A percentile compares a stretch with the other conserved stretches of the same genome.
phyloP scores from a whole-genome alignment of 495 filamentous ascomycete species.

The Niebla homalea region DNA sequence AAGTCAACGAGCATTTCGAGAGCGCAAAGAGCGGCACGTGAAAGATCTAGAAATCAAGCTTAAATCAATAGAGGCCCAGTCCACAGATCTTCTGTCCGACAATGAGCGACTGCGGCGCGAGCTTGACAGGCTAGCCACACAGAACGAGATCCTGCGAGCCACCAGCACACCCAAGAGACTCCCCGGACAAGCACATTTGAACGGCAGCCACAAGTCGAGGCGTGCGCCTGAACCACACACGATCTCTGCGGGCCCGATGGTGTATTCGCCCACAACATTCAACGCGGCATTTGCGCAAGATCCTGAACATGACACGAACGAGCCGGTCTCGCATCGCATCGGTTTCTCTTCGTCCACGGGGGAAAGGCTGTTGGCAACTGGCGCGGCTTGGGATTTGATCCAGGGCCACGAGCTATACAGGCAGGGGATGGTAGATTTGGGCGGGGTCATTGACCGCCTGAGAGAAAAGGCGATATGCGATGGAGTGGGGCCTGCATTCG shows the following conservation, averaged over 20 bases:
- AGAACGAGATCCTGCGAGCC: conserved; percentile 90
- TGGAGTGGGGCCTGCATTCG: conserved; percentile 82
- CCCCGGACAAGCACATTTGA: conserved; percentile 19
- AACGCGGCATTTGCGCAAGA: conserved; percentile 31
- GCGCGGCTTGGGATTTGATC: conserved; percentile 84
- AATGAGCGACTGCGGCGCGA: conserved; percentile 78
- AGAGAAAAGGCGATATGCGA: conserved; percentile 73
- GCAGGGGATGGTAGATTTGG: conserved; percentile 73
- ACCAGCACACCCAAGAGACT: conserved; percentile 30
- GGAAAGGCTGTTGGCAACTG: conserved; percentile 65
- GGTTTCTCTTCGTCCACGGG: conserved; percentile 49
- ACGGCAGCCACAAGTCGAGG: neutral
- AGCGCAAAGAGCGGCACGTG: conserved; percentile 89
- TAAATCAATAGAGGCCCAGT: conserved; percentile 50
- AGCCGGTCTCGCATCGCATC: conserved; percentile 50
- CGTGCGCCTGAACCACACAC: conserved; percentile 16
- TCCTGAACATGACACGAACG: conserved; percentile 17
- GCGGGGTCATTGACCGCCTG: conserved; percentile 58
- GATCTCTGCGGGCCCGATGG: conserved; percentile 47
- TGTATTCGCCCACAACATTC: conserved; percentile 62
- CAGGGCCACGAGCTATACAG: conserved; percentile 70
- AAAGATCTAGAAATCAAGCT: conserved; percentile 85
- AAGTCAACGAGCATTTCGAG: conserved; percentile 92
- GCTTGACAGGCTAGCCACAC: conserved; percentile 64
- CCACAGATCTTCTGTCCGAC: conserved; percentile 44